These are phyloP conservation scores for Fusarium mangiferae DNA, from an alignment of 2,329 filamentous ascomycete species.

Conservation along the genomic window DNA sequence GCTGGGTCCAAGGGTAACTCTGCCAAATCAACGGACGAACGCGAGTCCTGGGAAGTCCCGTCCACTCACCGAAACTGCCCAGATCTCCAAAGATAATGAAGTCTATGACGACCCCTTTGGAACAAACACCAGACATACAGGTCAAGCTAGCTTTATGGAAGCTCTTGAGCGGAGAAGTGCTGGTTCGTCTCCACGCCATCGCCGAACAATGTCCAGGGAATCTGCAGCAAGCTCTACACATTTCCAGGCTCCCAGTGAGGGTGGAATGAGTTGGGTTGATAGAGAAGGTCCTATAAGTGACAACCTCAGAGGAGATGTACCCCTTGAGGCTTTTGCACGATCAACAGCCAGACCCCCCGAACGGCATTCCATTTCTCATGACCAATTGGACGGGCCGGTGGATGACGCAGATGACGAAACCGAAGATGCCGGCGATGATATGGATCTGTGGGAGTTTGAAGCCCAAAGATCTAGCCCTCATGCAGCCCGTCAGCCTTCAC, in stretches of 20 bases:
- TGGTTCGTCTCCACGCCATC: conserved; percentile 18
- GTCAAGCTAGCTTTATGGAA: conserved; percentile 49
- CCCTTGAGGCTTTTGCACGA: conserved; percentile 45
- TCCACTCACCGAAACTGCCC: conserved; percentile 18
- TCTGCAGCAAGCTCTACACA: conserved; percentile 50
- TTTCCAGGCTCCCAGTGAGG: conserved; percentile 47
- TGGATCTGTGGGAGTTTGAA: conserved; percentile 68
- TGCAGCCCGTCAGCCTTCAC: conserved; percentile 45
- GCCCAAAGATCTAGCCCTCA: conserved; percentile 59
- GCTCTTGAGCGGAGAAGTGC: conserved; percentile 45
- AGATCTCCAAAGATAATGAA: conserved; percentile 20
- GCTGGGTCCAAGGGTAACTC: conserved; percentile 45
- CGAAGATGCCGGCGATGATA: conserved; percentile 53
- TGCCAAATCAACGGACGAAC: conserved; percentile 41
- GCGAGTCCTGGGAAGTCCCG: conserved; percentile 45
- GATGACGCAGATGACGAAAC: conserved; percentile 33
- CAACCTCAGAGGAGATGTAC: conserved; percentile 49
- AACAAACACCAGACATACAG: conserved; percentile 38
- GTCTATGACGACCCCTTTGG: conserved; percentile 47
- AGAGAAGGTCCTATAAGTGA: conserved; percentile 52
- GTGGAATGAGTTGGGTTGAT: conserved; percentile 58
- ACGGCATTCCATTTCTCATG: background rate
- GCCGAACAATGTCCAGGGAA: conserved; percentile 32
- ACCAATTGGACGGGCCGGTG: conserved; percentile 22
- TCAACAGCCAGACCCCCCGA: background rate